A percentile compares a stretch with the other conserved stretches of the same genome.
Evolutionary conservation across 176 grass and related monocot species (phyloP).

Genomic region (Carex pumila): DNA sequence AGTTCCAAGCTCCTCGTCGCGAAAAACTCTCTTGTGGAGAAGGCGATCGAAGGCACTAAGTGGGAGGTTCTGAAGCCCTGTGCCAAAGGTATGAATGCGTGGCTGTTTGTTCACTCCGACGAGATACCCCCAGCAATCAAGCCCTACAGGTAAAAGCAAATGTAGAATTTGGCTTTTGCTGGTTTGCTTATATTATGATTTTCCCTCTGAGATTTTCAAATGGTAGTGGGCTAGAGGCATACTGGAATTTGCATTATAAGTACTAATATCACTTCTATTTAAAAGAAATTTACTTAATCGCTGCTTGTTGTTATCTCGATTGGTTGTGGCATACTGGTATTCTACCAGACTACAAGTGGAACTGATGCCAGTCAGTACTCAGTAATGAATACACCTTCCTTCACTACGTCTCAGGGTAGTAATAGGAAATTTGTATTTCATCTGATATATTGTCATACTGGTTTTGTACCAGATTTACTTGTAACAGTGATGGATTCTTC

Average conservation of each 20-base stretch:
- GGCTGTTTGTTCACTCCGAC: slow-evolving; percentile 96
- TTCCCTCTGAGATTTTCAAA: neutral
- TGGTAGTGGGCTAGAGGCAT: neutral
- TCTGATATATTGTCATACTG: neutral
- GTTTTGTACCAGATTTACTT: neutral
- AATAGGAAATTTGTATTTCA: neutral
- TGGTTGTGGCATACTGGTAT: neutral
- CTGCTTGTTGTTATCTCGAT: neutral
- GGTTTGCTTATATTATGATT: neutral
- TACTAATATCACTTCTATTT: neutral
- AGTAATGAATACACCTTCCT: neutral
- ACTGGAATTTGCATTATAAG: neutral
- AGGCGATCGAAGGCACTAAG: slow-evolving; percentile 63
- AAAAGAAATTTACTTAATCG: neutral
- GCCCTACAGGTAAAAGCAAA: slow-evolving; percentile 35
- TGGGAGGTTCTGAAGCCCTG: slow-evolving; percentile 69
- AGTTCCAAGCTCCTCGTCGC: slow-evolving; percentile 59
- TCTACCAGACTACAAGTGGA: neutral
- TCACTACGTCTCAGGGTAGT: neutral
- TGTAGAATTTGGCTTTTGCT: neutral
- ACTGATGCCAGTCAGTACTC: neutral
- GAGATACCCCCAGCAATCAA: slow-evolving; percentile 80
- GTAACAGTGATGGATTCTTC: neutral
- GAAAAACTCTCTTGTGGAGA: slow-evolving; percentile 82
- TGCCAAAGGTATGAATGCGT: slow-evolving; percentile 89